Percentiles rank a stretch among this genome's conserved stretches.
Conservation (phyloP, 169 alveolate genomes). For the Prorocentrum cordatum region DNA sequence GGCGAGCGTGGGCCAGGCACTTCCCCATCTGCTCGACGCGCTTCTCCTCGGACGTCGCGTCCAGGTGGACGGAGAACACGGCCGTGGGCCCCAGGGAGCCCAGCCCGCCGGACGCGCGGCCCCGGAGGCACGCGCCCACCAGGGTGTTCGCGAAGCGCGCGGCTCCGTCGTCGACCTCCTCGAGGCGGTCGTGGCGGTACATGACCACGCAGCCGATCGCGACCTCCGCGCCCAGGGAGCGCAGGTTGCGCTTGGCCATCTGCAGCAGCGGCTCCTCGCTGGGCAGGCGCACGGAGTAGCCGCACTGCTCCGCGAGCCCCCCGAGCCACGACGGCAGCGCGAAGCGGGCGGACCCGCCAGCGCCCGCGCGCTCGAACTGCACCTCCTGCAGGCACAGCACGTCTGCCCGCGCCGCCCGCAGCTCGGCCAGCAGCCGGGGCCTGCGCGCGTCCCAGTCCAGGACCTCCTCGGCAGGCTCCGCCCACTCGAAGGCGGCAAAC, state of each 20-base stretch:
- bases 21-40: constrained; percentile 48
- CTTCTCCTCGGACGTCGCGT: constrained; percentile 54
- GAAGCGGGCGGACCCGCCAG: background rate
- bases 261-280: constrained; percentile 2
- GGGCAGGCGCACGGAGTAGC: constrained; percentile 18
- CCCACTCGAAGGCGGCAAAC: constrained; percentile 60
- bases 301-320: background rate
- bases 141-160: background rate
- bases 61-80: constrained; percentile 46
- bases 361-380: constrained; percentile 11
- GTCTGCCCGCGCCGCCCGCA: constrained; percentile 4
- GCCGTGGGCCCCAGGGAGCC: constrained; percentile 2
- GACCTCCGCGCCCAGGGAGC: constrained; percentile 5
- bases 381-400: constrained; percentile 54
- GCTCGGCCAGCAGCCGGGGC: background rate
- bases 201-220: constrained; percentile 35
- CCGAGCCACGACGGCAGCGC: constrained; percentile 10
- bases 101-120: background rate
- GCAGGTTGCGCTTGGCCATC: constrained; percentile 25
- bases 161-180: too few species aligned
- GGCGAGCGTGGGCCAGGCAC: constrained; percentile 38
- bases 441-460: constrained; percentile 37
- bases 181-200: constrained; percentile 21
- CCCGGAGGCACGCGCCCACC: constrained; percentile 17
- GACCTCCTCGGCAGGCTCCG: background rate